Conservation (phyloP, 306 rosid species). For the Carpinus viminea region DNA sequence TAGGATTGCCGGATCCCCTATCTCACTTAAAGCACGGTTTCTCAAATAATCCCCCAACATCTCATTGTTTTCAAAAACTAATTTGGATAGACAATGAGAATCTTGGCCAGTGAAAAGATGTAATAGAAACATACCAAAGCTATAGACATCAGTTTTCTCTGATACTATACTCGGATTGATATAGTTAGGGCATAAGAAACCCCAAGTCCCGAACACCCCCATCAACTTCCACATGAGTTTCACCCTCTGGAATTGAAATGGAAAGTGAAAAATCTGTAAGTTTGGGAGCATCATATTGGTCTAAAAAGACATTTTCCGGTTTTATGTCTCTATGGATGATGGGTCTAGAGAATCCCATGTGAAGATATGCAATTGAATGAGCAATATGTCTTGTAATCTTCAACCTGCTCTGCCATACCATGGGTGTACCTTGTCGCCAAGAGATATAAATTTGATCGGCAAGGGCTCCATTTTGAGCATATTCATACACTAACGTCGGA, state of each 20-base stretch:
- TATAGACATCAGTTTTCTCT: too few species aligned
- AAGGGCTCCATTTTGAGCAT: background rate
- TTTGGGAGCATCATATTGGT: background rate
- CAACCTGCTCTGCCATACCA: background rate
- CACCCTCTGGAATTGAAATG: conserved; percentile 12
- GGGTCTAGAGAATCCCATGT: background rate
- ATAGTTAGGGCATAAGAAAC: too few species aligned
- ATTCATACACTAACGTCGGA: background rate
- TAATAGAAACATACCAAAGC: too few species aligned
- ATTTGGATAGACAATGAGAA: too few species aligned
- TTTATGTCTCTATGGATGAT: conserved; percentile 13
- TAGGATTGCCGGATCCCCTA: too few species aligned
- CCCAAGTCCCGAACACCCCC: too few species aligned
- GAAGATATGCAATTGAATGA: background rate
- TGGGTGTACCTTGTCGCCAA: background rate
- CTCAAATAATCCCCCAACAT: too few species aligned
- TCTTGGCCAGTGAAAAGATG: too few species aligned
- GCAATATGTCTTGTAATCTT: conserved; percentile 1
- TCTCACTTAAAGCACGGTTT: too few species aligned
- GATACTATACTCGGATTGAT: too few species aligned
- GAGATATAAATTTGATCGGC: background rate
- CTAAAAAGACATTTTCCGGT: background rate
- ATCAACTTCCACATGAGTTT: background rate
- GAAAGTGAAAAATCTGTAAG: conserved; percentile 5
- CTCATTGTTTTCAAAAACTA: too few species aligned